Conservation (phyloP, 2,329 filamentous ascomycete species). For the Exophiala viscosa region DNA sequence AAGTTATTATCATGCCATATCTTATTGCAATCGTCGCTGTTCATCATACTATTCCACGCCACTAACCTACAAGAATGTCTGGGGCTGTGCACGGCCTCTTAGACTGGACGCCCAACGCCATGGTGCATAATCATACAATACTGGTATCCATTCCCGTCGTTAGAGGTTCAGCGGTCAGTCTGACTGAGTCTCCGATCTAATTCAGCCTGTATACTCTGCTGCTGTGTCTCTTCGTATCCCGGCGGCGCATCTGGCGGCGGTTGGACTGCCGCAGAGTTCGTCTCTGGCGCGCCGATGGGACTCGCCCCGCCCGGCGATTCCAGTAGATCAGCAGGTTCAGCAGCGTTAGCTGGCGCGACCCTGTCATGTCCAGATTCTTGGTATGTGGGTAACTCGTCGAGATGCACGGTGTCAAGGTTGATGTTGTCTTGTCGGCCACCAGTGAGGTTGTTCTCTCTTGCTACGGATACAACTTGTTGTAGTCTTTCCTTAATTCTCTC, state of each 20-base stretch:
- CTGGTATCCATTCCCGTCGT: too few relatives aligned
- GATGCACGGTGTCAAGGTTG: slow-evolving; percentile 63
- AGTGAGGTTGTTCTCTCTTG: slow-evolving; percentile 58
- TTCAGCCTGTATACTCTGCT: slow-evolving; percentile 71
- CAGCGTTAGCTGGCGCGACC: slow-evolving; percentile 29
- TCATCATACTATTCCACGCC: too few relatives aligned
- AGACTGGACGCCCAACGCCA: too few relatives aligned
- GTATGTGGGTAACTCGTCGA: slow-evolving; percentile 87
- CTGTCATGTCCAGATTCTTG: slow-evolving; percentile 55
- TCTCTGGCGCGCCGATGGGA: slow-evolving; percentile 1
- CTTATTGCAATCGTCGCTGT: too few relatives aligned
- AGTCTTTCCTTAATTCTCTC: slow-evolving; percentile 81
- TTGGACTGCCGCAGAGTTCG: slow-evolving; percentile 27
- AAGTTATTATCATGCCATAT: too few relatives aligned
- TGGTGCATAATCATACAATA: too few relatives aligned
- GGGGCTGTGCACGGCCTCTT: too few relatives aligned
- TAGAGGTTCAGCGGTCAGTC: not conserved
- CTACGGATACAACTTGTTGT: slow-evolving; percentile 73
- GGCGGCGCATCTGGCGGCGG: slow-evolving; percentile 75
- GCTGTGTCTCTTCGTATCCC: slow-evolving; percentile 86
- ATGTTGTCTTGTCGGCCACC: slow-evolving; percentile 36
- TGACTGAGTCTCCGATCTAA: slow-evolving; percentile 55
- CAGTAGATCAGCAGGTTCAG: slow-evolving; percentile 18
- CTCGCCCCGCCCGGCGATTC: slow-evolving; percentile 11
- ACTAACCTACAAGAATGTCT: too few relatives aligned